Conservation (phyloP, 371 early-diverging fungal species). For the Circinella umbellata region DNA sequence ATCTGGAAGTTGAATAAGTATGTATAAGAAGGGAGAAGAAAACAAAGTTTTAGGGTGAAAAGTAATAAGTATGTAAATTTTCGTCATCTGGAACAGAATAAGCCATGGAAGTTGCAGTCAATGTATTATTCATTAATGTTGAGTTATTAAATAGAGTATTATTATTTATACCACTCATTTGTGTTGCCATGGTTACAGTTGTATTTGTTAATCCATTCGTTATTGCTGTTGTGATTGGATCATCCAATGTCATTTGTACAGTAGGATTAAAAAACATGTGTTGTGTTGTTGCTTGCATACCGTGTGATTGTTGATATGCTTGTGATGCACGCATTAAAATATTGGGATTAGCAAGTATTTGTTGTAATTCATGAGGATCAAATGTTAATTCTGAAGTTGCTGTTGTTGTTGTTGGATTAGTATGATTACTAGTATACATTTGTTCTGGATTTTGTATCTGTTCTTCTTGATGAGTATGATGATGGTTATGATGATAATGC, state of each 20-base stretch:
- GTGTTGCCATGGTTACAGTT: not conserved
- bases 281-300: not conserved
- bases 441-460: no score
- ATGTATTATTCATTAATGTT: no score
- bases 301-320: not conserved
- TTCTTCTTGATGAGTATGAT: not conserved
- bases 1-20: no score
- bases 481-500: no score
- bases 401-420: not conserved
- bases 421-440: no score
- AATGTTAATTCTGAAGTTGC: no score
- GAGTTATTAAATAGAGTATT: no score
- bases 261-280: not conserved
- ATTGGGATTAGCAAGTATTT: not conserved
- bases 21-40: no score
- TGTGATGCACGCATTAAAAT: not conserved
- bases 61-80: not conserved
- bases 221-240: not conserved
- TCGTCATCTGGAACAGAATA: not conserved
- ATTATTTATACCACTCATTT: not conserved
- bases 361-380: not conserved
- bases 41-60: not conserved
- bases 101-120: no score
- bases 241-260: not conserved
- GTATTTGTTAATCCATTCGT: not conserved